Percentiles rank a stretch among this genome's conserved stretches.
Evolutionary conservation across 2,329 filamentous ascomycete species (phyloP).

Genomic region (Pezicula rhizophila): DNA sequence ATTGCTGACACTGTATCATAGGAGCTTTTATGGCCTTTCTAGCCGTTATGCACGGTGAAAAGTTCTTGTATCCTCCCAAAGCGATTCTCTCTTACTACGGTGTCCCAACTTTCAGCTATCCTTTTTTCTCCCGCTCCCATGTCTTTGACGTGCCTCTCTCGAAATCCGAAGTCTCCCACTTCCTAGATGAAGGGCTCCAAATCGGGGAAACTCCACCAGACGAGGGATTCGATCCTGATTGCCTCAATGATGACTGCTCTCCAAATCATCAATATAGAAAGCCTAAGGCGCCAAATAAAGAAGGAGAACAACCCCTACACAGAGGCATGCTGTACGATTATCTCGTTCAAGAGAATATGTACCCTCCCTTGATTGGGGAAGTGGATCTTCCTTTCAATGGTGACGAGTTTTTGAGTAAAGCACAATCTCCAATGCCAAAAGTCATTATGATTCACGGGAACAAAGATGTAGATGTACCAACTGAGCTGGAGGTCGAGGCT

Average conservation of each 20-base stretch:
- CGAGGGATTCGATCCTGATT: background rate
- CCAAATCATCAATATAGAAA: background rate
- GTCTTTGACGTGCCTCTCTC: background rate
- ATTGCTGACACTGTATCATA: background rate
- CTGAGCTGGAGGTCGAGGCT: background rate
- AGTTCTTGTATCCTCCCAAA: background rate
- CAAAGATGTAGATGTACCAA: background rate
- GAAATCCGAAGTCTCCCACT: background rate
- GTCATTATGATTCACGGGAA: background rate
- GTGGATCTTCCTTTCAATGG: background rate
- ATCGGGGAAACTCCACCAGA: background rate
- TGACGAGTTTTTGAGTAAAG: background rate
- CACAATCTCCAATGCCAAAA: background rate
- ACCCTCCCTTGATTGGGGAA: background rate
- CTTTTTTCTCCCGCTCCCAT: background rate
- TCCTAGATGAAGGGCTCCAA: background rate
- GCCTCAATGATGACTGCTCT: background rate
- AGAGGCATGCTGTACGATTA: background rate
- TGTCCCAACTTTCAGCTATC: background rate
- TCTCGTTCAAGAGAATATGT: background rate
- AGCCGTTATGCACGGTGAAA: background rate
- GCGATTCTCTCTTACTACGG: background rate
- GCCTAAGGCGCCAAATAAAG: background rate
- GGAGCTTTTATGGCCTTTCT: background rate
- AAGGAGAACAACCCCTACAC: background rate